These are phyloP conservation scores for Sugiyamaella floridensis DNA, from an alignment of 805 yeast species.

Conservation along the genomic window DNA sequence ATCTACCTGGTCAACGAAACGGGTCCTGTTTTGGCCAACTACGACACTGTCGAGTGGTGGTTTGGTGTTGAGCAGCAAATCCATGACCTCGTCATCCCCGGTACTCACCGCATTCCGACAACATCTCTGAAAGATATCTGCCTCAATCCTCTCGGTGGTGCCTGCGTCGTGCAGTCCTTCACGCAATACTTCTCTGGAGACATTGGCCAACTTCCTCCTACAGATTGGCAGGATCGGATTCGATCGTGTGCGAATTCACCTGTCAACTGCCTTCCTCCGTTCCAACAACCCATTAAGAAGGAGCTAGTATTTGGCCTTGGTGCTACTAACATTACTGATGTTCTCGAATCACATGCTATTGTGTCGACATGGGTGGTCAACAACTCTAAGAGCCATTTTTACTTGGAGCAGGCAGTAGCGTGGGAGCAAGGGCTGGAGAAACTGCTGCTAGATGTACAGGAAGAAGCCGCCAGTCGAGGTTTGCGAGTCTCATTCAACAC, in stretches of 20 bases:
- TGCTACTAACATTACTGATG: constrained; percentile 29
- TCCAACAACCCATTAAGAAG: constrained; percentile 81
- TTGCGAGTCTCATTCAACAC: constrained; percentile 68
- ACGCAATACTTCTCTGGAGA: constrained; percentile 81
- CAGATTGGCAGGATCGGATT: constrained; percentile 51
- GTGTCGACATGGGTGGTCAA: constrained; percentile 66
- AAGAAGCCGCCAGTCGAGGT: constrained; percentile 45
- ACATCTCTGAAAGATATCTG: constrained; percentile 58
- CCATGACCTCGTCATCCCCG: background rate
- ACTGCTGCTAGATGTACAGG: constrained; percentile 41
- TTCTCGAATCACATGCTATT: constrained; percentile 60
- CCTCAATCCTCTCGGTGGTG: constrained; percentile 67
- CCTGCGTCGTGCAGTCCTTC: constrained; percentile 79
- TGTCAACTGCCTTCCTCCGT: constrained; percentile 80
- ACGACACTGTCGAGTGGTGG: constrained; percentile 82
- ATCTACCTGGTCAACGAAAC: constrained; percentile 63
- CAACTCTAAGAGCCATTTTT: constrained; percentile 41
- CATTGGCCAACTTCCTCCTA: constrained; percentile 41
- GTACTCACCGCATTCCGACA: constrained; percentile 12
- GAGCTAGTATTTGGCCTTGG: constrained; percentile 64
- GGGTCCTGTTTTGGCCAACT: constrained; percentile 55
- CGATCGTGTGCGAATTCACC: constrained; percentile 67
- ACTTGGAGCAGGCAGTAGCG: constrained; percentile 35
- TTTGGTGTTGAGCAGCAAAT: constrained; percentile 64
- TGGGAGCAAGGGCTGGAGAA: constrained; percentile 72